These are phyloP conservation scores for Benincasa hispida DNA, from an alignment of 306 rosid species.

Conservation along the genomic window DNA sequence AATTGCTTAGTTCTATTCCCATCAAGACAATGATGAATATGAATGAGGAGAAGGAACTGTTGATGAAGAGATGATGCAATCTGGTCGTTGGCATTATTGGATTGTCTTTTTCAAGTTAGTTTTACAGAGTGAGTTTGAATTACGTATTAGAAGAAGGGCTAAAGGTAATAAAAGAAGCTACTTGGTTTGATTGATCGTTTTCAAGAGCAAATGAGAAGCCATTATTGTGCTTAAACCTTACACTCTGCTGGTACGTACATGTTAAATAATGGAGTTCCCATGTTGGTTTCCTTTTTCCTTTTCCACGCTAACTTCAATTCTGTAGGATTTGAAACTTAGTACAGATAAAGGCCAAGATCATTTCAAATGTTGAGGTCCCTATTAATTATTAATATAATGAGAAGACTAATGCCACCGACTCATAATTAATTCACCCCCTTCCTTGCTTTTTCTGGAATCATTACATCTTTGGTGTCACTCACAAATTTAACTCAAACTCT, in stretches of 20 bases:
- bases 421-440: not conserved
- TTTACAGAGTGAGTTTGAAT: not conserved
- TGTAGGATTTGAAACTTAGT: not conserved
- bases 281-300: conserved; percentile 4
- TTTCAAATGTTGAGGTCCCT: not conserved
- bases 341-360: not conserved
- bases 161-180: not conserved
- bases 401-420: conserved; percentile 10
- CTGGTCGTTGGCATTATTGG: not conserved
- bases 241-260: conserved; percentile 1
- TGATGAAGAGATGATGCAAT: conserved; percentile 2
- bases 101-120: not conserved
- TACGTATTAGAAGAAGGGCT: not conserved
- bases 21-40: not conserved
- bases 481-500: not conserved
- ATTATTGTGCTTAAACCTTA: not conserved
- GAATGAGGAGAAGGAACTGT: conserved; percentile 4
- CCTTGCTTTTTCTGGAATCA: not conserved
- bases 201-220: not conserved
- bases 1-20: not conserved
- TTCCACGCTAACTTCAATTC: conserved; percentile 8
- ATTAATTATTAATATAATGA: not conserved
- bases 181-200: not conserved
- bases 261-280: conserved; percentile 5
- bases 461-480: not conserved